These are phyloP conservation scores for Saccharomycopsis sp. DNA, from an alignment of 805 yeast species.

Conservation along the genomic window DNA sequence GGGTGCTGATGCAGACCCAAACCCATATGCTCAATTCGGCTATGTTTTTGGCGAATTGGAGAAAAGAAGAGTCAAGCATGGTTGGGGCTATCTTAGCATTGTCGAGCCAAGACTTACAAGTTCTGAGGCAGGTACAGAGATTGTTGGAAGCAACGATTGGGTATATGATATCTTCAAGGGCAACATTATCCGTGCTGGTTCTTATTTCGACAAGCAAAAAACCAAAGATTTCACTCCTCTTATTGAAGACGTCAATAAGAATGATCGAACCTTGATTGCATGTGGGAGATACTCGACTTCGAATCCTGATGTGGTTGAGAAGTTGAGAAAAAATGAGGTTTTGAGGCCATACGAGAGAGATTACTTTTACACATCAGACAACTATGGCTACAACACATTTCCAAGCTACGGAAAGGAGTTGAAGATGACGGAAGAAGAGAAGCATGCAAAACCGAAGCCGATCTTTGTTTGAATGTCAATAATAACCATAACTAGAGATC, in stretches of 20 bases:
- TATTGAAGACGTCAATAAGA: constrained; percentile 26
- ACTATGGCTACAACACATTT: constrained; percentile 30
- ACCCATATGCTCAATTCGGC: constrained; percentile 31
- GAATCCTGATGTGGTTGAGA: constrained; percentile 32
- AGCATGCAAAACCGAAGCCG: background rate
- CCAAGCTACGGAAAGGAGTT: constrained; percentile 20
- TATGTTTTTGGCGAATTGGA: constrained; percentile 20
- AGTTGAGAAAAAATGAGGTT: constrained; percentile 28
- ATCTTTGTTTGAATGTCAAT: no score
- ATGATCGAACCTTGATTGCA: constrained; percentile 37
- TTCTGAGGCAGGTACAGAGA: constrained; percentile 24
- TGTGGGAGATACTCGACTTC: constrained; percentile 31
- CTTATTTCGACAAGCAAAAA: constrained; percentile 25
- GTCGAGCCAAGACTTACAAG: constrained; percentile 31
- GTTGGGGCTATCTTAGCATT: constrained; percentile 31
- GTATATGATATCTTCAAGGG: constrained; percentile 39
- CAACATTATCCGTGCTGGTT: constrained; percentile 34
- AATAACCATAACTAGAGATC: background rate
- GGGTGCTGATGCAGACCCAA: constrained; percentile 30
- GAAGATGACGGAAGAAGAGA: background rate
- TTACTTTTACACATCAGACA: constrained; percentile 30
- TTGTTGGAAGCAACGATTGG: constrained; percentile 31
- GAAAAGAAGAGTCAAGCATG: constrained; percentile 23
- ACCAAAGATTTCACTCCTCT: constrained; percentile 22
- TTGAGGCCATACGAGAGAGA: constrained; percentile 33